Percentiles rank a stretch among this genome's conserved stretches.
Conservation (phyloP, 2,329 filamentous ascomycete genomes). For the Penicillium paneum region DNA sequence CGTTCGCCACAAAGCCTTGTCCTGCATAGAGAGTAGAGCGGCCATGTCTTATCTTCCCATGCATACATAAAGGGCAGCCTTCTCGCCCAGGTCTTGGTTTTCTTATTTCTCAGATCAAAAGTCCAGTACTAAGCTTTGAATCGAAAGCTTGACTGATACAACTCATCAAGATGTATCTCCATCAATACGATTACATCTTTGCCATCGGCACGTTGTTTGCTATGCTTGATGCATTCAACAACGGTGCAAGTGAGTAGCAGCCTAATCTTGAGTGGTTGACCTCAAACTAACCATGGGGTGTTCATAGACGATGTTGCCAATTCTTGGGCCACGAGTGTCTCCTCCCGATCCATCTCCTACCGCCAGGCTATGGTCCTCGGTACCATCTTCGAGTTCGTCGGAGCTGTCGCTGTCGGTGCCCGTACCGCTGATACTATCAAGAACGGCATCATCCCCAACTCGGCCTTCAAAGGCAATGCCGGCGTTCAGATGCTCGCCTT, state of each 20-base stretch:
- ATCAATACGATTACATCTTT: slow-evolving; percentile 68
- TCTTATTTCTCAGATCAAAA: background rate
- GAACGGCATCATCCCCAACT: slow-evolving; percentile 67
- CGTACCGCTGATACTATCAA: slow-evolving; percentile 75
- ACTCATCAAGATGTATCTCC: slow-evolving; percentile 53
- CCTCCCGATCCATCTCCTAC: slow-evolving; percentile 61
- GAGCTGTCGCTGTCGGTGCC: slow-evolving; percentile 64
- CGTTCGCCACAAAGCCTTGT: background rate
- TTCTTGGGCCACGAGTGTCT: slow-evolving; percentile 76
- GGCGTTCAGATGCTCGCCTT: slow-evolving; percentile 65
- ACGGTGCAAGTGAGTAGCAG: slow-evolving; percentile 65
- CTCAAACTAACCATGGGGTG: background rate
- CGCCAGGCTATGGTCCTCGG: slow-evolving; percentile 47
- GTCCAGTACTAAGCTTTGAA: background rate
- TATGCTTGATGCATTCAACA: slow-evolving; percentile 74
- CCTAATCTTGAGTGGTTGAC: background rate
- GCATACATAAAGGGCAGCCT: slow-evolving; percentile 8
- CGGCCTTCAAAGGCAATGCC: slow-evolving; percentile 58
- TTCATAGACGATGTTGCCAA: slow-evolving; percentile 71
- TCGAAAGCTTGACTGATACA: background rate
- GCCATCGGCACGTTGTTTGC: slow-evolving; percentile 73
- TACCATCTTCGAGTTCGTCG: slow-evolving; percentile 65
- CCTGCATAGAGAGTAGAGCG: background rate
- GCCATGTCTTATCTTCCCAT: background rate
- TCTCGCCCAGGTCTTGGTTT: background rate